These are phyloP conservation scores for Serendipita sp. DNA, from an alignment of 768 basidiomycete species.

Conservation along the genomic window DNA sequence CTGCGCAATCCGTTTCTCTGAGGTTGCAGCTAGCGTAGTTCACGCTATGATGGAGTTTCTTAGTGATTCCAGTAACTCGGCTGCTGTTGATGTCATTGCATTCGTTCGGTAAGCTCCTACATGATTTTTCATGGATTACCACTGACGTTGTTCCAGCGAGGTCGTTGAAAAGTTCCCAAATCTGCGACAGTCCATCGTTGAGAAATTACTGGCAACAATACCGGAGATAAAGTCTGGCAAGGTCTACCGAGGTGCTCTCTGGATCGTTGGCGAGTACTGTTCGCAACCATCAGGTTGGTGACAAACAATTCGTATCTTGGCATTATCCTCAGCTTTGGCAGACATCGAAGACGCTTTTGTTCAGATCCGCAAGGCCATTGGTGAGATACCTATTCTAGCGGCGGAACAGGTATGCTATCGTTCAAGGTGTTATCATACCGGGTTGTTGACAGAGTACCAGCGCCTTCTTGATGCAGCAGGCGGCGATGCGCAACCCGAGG, in stretches of 20 bases:
- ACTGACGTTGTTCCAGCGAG: slow-evolving; percentile 35
- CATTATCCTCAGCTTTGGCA: not conserved
- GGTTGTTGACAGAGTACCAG: slow-evolving; percentile 14
- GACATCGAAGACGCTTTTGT: slow-evolving; percentile 62
- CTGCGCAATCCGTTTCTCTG: slow-evolving; percentile 90
- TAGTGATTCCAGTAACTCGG: slow-evolving; percentile 86
- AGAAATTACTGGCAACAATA: slow-evolving; percentile 70
- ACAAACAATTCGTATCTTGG: not conserved
- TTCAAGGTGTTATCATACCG: not conserved
- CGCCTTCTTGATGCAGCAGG: slow-evolving; percentile 59
- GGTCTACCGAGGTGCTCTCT: slow-evolving; percentile 88
- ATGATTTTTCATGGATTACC: slow-evolving; percentile 20
- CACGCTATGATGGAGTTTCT: slow-evolving; percentile 90
- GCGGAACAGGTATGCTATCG: slow-evolving; percentile 47
- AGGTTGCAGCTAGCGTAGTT: slow-evolving; percentile 90
- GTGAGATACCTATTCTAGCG: slow-evolving; percentile 95
- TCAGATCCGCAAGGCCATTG: slow-evolving; percentile 71
- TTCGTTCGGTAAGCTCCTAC: slow-evolving; percentile 45
- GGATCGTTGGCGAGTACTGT: slow-evolving; percentile 98
- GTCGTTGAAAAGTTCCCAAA: slow-evolving; percentile 95
- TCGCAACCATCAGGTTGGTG: slow-evolving; percentile 29
- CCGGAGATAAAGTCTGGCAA: slow-evolving; percentile 88
- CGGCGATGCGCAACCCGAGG: slow-evolving; percentile 37
- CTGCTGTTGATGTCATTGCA: slow-evolving; percentile 87
- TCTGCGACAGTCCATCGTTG: slow-evolving; percentile 65